Evolutionary conservation across 768 basidiomycete species (phyloP), one percentile per base, ranked within the genome.

Genomic region (Neoboletus magnificus): DNA sequence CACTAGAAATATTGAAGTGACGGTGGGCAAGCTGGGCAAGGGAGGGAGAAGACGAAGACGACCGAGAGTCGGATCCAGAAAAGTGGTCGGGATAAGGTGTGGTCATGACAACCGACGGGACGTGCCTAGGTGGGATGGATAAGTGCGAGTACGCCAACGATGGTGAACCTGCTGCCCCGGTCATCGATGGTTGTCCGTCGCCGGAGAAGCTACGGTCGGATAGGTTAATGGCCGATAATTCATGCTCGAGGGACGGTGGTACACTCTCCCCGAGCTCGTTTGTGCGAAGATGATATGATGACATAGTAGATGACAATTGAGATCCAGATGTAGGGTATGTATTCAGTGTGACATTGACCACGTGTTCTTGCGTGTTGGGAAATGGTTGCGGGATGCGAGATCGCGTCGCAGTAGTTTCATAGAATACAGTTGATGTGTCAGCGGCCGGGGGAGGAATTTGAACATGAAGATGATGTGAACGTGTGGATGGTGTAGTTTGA

Each of bases 341-440:
- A 60, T 54, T 61, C 49, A 60, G 50, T 57, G 59, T 52, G 41
- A 61, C 64, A 63, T 66, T 61, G 56, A 57, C 62, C 56, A 56
- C 48, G 49, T 55, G 65, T 52, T 64, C 62, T 55, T 62, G 66
- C 13, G 45, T 48, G 50, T 52, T 56, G 33, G 52, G 41, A 48
- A 58, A 56, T 52, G 56, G 53, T 44, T 60, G 69, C 22, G 64
- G 39, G 40, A 66, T 51, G 54, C 58, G 70, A 49, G 66, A 64
- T 54, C 63, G 73, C 52, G 78, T 64, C 60, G 70, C 68, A 30
- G 70, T 76, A 29, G 84, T 85, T 74, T 87, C 82, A 68, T 86
- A 87, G 74, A 76, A 86, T 80, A 87, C 82, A 80, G 81, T 84
- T 60, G 79, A 74, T 62, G 78, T 64, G 66, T 80, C 79, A 55